Base-by-base conservation (phyloP, 768 basidiomycete species). In the Collybia sordida region DNA sequence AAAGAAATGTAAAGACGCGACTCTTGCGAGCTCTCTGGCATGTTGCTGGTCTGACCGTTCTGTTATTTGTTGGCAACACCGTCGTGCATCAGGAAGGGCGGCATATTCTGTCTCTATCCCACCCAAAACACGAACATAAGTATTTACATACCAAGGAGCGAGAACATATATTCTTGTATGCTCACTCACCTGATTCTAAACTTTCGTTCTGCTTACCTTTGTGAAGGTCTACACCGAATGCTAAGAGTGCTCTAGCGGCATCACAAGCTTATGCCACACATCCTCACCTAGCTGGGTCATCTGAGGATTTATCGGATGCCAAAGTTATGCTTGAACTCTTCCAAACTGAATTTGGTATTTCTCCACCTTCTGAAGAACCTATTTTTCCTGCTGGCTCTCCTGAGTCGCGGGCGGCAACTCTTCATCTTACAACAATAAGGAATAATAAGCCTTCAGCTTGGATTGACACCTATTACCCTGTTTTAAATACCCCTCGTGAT, bases 401-500 rank as follows among this genome's bases (percentile, higher is more conserved):
- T 8, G 73, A 77, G 45, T 90, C 88, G 24, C 85, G 84, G 45
- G 73, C 80, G 39, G 81, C 88, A 4, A 92, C 89, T 0, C 71
- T 88, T 14, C 64, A 66, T 17, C 70, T 82, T 36, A 79, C 81
- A 0, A 67, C 69, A 18, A 59, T 68, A 6, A 71, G 70, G 4
- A 69, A 77, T 34, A 67, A 59, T 24, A 66, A 64, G 21, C 86
- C 88, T 2, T 77, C 71, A 0, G 89, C 86, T 49, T 93, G 91
- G 91, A 83, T 93, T 51, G 90, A 93, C 56, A 77, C 79, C 31
- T 97, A 98, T 66, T 96, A 88, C 66, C 93, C 95, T 1, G 75
- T 93, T 36, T 70, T 96, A 72, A 92, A 96, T 66, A 87, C 82
- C 0, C 83, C 90, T 1, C 72, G 86, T 6, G 80, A 86, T 46